These are phyloP conservation scores for Argentina anserina DNA, from an alignment of 306 rosid genomes.

Conservation along the genomic window DNA sequence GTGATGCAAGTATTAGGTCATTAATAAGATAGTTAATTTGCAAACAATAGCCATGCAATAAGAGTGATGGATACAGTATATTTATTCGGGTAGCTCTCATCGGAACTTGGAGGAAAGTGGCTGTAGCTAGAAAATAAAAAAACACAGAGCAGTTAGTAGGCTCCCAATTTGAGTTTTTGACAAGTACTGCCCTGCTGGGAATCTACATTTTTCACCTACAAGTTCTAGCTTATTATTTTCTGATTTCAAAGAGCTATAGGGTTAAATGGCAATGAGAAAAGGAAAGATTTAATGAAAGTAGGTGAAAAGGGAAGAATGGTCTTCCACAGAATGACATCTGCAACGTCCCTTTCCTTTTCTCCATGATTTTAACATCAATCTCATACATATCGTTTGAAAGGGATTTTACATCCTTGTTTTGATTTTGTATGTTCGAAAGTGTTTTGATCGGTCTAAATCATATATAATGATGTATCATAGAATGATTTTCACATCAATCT, in stretches of 20 bases:
- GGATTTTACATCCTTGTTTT: background rate
- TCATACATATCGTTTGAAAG: background rate
- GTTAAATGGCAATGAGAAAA: slow-evolving; percentile 46
- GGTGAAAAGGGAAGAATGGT: slow-evolving; percentile 41
- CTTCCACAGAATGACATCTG: slow-evolving; percentile 60
- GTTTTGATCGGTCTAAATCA: no score
- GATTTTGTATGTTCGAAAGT: background rate
- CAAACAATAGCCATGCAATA: background rate
- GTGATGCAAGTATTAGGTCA: slow-evolving; percentile 49
- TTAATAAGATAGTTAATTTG: background rate
- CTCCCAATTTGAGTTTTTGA: slow-evolving; percentile 53
- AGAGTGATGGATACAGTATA: slow-evolving; percentile 10
- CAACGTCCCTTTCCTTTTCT: slow-evolving; percentile 43
- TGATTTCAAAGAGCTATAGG: slow-evolving; percentile 36
- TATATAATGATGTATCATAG: no score
- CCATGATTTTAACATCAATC: slow-evolving; percentile 8
- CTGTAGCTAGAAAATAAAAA: slow-evolving; percentile 55
- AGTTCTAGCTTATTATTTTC: slow-evolving; percentile 37
- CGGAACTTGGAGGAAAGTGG: slow-evolving; percentile 64
- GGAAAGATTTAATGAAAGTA: slow-evolving; percentile 34
- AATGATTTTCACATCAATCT: slow-evolving; percentile 2
- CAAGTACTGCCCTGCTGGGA: slow-evolving; percentile 36
- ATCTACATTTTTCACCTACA: slow-evolving; percentile 60
- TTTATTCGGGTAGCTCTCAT: slow-evolving; percentile 32
- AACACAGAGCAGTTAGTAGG: slow-evolving; percentile 37